These are phyloP conservation scores for Pulveroboletus sp. DNA, from an alignment of 768 basidiomycete species.

Conservation along the genomic window DNA sequence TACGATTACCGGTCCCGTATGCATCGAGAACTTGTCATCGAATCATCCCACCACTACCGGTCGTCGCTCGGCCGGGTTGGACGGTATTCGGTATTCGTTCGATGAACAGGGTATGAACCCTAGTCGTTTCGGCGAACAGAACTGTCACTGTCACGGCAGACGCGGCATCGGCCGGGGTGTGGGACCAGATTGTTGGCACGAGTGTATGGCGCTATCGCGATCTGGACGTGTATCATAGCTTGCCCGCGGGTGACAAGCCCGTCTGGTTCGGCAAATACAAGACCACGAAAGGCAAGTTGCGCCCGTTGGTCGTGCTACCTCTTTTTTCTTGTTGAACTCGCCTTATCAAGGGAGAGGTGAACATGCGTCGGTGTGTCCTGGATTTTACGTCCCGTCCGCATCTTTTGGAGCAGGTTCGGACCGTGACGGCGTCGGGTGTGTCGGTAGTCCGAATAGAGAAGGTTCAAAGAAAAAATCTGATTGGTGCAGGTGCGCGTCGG, in stretches of 20 bases:
- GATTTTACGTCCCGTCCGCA: constrained; percentile 17
- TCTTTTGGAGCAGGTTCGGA: neutral
- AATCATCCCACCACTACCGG: too few relatives aligned
- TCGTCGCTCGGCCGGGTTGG: too few relatives aligned
- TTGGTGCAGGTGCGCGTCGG: neutral
- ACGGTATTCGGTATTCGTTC: too few relatives aligned
- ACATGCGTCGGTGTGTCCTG: constrained; percentile 23
- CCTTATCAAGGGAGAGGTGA: neutral
- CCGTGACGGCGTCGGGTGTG: constrained; percentile 1
- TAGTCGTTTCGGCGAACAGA: too few relatives aligned
- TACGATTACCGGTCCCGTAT: too few relatives aligned
- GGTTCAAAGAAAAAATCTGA: constrained; percentile 11
- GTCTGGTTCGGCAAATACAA: too few relatives aligned
- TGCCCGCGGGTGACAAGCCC: too few relatives aligned
- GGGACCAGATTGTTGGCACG: neutral
- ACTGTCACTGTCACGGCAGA: neutral
- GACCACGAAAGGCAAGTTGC: neutral
- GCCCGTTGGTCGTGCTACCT: neutral
- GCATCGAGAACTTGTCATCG: too few relatives aligned
- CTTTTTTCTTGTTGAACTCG: too few relatives aligned
- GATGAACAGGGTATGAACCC: too few relatives aligned
- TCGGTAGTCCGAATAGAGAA: constrained; percentile 17
- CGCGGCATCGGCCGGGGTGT: constrained; percentile 5
- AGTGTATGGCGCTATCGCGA: too few relatives aligned
- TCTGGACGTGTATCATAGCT: too few relatives aligned